Evolutionary conservation across 345 rosid species (phyloP).

Genomic region (Nephelium lappaceum): DNA sequence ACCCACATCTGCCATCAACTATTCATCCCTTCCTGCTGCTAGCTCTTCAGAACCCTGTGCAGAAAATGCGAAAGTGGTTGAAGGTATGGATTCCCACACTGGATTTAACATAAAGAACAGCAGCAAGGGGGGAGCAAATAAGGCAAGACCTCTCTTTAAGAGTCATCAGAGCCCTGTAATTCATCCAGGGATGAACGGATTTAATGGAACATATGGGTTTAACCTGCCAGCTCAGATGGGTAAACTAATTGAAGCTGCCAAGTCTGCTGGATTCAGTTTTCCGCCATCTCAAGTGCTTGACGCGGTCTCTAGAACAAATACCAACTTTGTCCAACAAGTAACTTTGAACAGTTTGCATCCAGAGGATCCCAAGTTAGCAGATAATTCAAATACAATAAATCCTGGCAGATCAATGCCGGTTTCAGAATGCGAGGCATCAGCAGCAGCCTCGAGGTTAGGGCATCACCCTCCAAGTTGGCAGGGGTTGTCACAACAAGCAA

Average conservation of each 20-base stretch:
- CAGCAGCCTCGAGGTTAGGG: slow-evolving; percentile 22
- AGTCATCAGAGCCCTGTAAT: slow-evolving; percentile 22
- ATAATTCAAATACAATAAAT: slow-evolving; percentile 18
- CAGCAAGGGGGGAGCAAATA: slow-evolving; percentile 26
- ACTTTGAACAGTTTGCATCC: slow-evolving; percentile 14
- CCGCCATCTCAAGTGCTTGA: slow-evolving; percentile 34
- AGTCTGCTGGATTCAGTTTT: slow-evolving; percentile 35
- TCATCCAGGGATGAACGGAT: slow-evolving; percentile 46
- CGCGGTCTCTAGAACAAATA: slow-evolving; percentile 24
- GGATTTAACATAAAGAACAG: slow-evolving; percentile 21
- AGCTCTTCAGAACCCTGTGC: slow-evolving; percentile 29
- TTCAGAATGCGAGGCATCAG: slow-evolving; percentile 11
- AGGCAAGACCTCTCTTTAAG: slow-evolving; percentile 34
- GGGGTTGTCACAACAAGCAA: slow-evolving; percentile 23
- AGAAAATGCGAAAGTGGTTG: slow-evolving; percentile 26
- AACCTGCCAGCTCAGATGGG: slow-evolving; percentile 41
- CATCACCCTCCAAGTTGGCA: slow-evolving; percentile 20
- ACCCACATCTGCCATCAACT: slow-evolving; percentile 19
- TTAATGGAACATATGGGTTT: slow-evolving; percentile 38
- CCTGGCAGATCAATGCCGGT: slow-evolving; percentile 17
- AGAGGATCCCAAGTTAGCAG: slow-evolving; percentile 30
- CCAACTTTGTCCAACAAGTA: slow-evolving; percentile 25
- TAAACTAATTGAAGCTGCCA: slow-evolving; percentile 29
- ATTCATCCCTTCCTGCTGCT: slow-evolving; percentile 24
- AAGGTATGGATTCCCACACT: slow-evolving; percentile 23